phyloP scores from a whole-genome alignment of 2,329 filamentous ascomycete species.

The Stromatinia cepivora region DNA sequence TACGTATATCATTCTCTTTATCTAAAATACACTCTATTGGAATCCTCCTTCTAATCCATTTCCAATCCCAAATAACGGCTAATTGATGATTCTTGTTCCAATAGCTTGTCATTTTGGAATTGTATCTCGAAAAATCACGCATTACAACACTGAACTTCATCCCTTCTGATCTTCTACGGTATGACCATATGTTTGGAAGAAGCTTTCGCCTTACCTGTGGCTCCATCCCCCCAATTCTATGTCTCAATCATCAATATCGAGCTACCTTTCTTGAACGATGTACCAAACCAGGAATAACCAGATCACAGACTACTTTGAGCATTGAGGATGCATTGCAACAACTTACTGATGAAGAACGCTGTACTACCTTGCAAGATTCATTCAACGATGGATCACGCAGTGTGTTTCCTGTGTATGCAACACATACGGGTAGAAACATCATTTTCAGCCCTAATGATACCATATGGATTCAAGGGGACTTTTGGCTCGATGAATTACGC shows the following conservation, averaged over 20 bases:
- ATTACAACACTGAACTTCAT: constrained; percentile 6
- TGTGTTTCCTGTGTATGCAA: not conserved
- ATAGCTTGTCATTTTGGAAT: not conserved
- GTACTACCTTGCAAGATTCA: not conserved
- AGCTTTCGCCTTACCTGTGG: not conserved
- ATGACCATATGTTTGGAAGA: not conserved
- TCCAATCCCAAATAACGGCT: not conserved
- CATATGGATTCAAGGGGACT: constrained; percentile 14
- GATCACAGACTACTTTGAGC: not conserved
- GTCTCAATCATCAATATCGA: constrained; percentile 6
- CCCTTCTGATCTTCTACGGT: not conserved
- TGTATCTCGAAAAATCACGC: not conserved
- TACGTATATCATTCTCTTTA: not conserved
- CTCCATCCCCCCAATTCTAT: not conserved
- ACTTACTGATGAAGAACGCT: not conserved
- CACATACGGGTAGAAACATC: not conserved
- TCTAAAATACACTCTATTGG: rapidly evolving
- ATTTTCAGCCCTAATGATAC: not conserved
- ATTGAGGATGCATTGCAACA: not conserved
- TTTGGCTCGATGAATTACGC: constrained; percentile 10
- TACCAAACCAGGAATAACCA: not conserved
- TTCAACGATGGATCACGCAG: not conserved
- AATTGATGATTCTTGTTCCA: not conserved
- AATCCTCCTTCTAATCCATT: rapidly evolving
- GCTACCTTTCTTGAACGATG: not conserved